Base-by-base conservation (phyloP, 192 early-diverging fungal genomes). In the Borealophlyctis nickersoniae region DNA sequence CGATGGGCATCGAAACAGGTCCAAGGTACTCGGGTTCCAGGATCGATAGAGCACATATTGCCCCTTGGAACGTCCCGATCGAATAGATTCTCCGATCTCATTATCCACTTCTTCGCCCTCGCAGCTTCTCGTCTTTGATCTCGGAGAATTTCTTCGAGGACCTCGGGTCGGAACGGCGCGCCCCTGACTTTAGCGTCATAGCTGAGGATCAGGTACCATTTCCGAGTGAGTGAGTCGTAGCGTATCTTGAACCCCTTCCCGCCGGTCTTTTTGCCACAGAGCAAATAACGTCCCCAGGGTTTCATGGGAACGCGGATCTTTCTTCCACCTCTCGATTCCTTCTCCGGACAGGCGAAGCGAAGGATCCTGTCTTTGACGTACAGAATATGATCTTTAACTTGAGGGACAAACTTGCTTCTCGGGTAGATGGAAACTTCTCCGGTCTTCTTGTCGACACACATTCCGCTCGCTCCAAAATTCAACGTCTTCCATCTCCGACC, bases 11-110 rank as follows among this genome's bases (percentile, higher is more conserved):
- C 59, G 27, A 23, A 60, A 34, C 59, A 60, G 39, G 33, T 60
- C 33, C 33, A 60, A 22, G 59, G 59, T 22, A 49, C 29, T 24
- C 59, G 33, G 4, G 16, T 22, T 29, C 59, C 59, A 27, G 59
- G 59, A 34, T 60, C 59, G 36, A 60, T 60, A 5, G 59, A 49
- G 26, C 36, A 48, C 59, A 60, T 60, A 39, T 60, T 60, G n/a
- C 59, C 59, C 45, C 29, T 39, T 4, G 59, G n/a, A 33, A 11
- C 27, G 14, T 5, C 4, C 5, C 14, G 9, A 24, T 26, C 24
- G 32, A 58, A 58, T 16, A 58, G 32, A 4, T 28, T 26, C 27
- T 60, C 59, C 4, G 22, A 29, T 49, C 39, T 34, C 13, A 7
- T 4, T 23, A 60, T 29, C 59, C 59, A 60, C 4, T 4, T 60